Evolutionary conservation across 768 basidiomycete genomes (phyloP).

Genomic region (Boletus subparvulus): DNA sequence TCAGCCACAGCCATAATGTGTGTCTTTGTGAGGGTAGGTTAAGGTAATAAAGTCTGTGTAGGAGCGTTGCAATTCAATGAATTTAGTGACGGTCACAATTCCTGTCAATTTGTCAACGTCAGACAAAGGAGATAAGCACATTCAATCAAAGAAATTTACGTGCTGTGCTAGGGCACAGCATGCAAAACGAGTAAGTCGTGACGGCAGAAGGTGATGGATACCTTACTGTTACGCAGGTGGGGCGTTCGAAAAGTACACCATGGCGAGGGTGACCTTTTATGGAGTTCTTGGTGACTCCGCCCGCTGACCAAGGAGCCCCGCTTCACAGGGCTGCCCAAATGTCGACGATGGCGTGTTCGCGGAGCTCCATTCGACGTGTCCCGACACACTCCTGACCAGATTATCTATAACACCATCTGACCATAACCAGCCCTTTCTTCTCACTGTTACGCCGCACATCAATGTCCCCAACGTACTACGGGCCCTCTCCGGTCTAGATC

Average conservation of each 20-base stretch:
- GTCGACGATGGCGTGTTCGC: constrained; percentile 1
- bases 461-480: not conserved
- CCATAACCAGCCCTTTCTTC: constrained; percentile 14
- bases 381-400: not conserved
- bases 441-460: constrained; percentile 5
- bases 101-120: constrained; percentile 5
- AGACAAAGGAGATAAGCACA: not conserved
- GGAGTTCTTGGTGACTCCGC: not conserved
- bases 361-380: constrained; percentile 1
- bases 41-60: constrained; percentile 34
- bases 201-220: constrained; percentile 12
- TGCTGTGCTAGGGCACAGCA: not conserved
- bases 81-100: constrained; percentile 21
- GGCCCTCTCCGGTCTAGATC: not conserved
- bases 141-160: not conserved
- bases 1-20: constrained; percentile 23
- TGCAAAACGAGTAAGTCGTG: not conserved
- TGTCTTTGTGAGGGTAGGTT: constrained; percentile 28
- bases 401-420: constrained; percentile 5
- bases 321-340: not conserved
- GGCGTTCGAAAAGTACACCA: not conserved
- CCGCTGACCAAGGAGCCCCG: not conserved
- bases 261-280: not conserved
- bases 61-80: constrained; percentile 6
- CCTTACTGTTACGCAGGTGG: constrained; percentile 6